Evolutionary conservation across 306 rosid genomes (phyloP), one percentile per base, ranked within the genome.

Genomic region (Vigna nakashimae): DNA sequence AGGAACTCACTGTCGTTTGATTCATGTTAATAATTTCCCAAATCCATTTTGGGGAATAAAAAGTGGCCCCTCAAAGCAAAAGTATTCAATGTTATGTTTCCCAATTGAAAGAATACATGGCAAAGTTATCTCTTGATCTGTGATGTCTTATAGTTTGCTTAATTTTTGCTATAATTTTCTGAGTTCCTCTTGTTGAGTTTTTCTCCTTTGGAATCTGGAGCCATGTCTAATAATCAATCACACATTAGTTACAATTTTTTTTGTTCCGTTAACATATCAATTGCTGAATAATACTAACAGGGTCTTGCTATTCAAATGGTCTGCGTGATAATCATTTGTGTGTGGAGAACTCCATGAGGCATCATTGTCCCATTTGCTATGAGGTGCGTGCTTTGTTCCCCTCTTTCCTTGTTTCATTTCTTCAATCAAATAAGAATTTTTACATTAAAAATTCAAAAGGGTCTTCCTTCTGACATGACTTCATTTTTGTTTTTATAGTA

Each of bases 291-390:
- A 6, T 77, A 17, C 8, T 77, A 74, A 79, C 83, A 92, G 99
- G 93, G 66, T 90, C 97, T n/a, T 96, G 99, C 86, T 92, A 96
- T 85, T 84, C 92, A 7, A 56, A 79, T 76, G 20, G 13, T 72
- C 86, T 96, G 83, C 97, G 90, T 1, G 91, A 82, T 82, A 96
- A 96, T 82, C 99, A 96, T 88, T 74, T 73, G 71, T 96, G 98
- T 55, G 88, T 96, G 75, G 99, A 96, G 88, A 89, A 96, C 88
- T 92, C 99, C 83, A 96, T 96, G 99, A 83, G 87, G 76, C 97
- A 96, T 83, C 98, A 96, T 80, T 96, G 99, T 70, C 93, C 99
- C 49, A 96, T 96, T 67, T 96, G 99, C 77, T 96, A 92, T 42
- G 99, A 96, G 99, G 99, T 96, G 76, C 46, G 58, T 69, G 65